Conservation (phyloP, 306 rosid species). For the Crotalaria pallida region DNA sequence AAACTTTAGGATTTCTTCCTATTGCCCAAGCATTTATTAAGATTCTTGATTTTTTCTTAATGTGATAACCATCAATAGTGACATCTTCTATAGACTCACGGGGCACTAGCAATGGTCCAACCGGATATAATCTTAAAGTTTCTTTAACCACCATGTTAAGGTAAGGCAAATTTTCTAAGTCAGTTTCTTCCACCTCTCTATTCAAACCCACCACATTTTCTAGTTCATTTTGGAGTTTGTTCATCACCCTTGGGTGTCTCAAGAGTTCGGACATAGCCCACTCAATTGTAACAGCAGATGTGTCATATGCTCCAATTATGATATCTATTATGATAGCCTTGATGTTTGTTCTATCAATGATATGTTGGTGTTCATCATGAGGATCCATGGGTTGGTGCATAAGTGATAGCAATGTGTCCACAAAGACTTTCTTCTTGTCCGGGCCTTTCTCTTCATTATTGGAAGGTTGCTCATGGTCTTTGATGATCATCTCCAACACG, state of each 20-base stretch:
- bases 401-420: slow-evolving; percentile 25
- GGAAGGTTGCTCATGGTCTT: slow-evolving; percentile 5
- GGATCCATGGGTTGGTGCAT: not conserved
- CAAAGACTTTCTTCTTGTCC: not conserved
- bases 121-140: slow-evolving; percentile 23
- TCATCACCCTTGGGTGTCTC: slow-evolving; percentile 27
- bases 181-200: slow-evolving; percentile 28
- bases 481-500: slow-evolving; percentile 20
- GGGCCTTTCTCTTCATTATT: not conserved
- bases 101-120: slow-evolving; percentile 6
- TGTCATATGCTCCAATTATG: not conserved
- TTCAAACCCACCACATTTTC: slow-evolving; percentile 16
- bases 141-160: slow-evolving; percentile 39
- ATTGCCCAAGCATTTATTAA: slow-evolving; percentile 31
- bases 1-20: slow-evolving; percentile 21
- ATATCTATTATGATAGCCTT: slow-evolving; percentile 31
- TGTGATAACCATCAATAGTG: slow-evolving; percentile 18
- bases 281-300: not conserved
- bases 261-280: slow-evolving; percentile 38
- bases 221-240: slow-evolving; percentile 29
- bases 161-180: slow-evolving; percentile 22
- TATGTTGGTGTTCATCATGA: not conserved
- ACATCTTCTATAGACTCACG: slow-evolving; percentile 16
- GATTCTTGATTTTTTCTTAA: slow-evolving; percentile 17
- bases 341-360: slow-evolving; percentile 8